A percentile compares a stretch with the other conserved stretches of the same genome.
These are phyloP conservation scores for Phalaenopsis hybrid DNA, from an alignment of 116 monocot genomes.

Conservation along the genomic window DNA sequence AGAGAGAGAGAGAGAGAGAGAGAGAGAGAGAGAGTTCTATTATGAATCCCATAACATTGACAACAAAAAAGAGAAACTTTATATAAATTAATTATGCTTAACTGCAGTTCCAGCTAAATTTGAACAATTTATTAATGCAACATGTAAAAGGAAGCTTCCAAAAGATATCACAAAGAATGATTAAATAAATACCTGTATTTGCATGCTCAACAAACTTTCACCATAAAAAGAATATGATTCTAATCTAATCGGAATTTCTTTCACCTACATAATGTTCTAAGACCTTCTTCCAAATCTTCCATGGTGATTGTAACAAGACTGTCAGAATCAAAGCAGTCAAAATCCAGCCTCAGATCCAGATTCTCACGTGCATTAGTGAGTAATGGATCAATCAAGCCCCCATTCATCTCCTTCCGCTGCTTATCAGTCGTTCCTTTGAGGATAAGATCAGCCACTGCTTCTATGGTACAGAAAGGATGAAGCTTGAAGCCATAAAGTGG, in stretches of 20 bases:
- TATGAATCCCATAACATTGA: no score
- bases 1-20: no score
- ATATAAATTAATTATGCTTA: no score
- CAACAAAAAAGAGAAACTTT: no score
- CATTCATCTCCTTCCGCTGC: conserved; percentile 76
- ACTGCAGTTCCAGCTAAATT: not conserved
- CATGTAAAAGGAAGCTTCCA: not conserved
- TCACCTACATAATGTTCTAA: conserved; percentile 34
- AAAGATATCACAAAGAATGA: not conserved
- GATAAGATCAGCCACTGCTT: conserved; percentile 54
- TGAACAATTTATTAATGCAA: not conserved
- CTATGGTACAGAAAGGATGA: conserved; percentile 54
- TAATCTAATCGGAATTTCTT: not conserved
- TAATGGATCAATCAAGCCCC: conserved; percentile 77
- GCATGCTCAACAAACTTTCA: not conserved
- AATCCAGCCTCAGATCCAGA: conserved; percentile 72
- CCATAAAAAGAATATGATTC: not conserved
- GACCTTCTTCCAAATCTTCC: conserved; percentile 65
- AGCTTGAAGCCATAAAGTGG: conserved; percentile 70
- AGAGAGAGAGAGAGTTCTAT: no score
- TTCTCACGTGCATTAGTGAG: conserved; percentile 75
- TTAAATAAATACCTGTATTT: not conserved
- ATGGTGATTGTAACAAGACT: conserved; percentile 70
- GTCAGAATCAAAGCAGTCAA: conserved; percentile 58
- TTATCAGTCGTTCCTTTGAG: conserved; percentile 38